These are phyloP conservation scores for Fusarium sp. DNA, from an alignment of 2,329 filamentous ascomycete species.

Conservation along the genomic window DNA sequence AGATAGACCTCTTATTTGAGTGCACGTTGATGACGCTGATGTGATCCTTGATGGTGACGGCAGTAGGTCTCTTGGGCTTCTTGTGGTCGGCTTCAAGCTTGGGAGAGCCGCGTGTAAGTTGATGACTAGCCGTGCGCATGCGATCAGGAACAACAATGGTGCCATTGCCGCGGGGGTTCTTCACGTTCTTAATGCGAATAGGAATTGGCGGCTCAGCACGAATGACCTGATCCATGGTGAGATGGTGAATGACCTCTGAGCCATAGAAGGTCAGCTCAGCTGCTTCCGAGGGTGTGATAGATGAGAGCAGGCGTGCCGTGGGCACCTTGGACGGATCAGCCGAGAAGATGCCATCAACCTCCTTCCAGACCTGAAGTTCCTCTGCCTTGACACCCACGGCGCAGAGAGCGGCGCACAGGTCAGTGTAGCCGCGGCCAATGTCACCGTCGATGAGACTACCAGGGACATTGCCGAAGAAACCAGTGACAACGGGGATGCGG, in stretches of 20 bases:
- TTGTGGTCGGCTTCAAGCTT: slow-evolving; percentile 55
- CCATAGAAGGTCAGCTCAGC: slow-evolving; percentile 95
- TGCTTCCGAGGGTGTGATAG: slow-evolving; percentile 93
- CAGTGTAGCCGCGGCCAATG: slow-evolving; percentile 95
- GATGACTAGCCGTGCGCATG: slow-evolving; percentile 66
- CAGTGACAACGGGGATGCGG: slow-evolving; percentile 84
- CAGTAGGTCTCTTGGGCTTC: slow-evolving; percentile 81
- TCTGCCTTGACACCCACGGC: slow-evolving; percentile 89
- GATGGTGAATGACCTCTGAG: slow-evolving; percentile 97
- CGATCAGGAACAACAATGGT: slow-evolving; percentile 87
- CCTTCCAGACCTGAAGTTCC: slow-evolving; percentile 98
- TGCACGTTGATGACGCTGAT: slow-evolving; percentile 98
- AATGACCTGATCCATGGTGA: slow-evolving; percentile 97
- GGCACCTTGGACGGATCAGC: slow-evolving; percentile 90
- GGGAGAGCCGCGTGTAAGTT: slow-evolving; percentile 66
- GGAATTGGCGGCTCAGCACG: slow-evolving; percentile 83
- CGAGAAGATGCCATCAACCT: slow-evolving; percentile 94
- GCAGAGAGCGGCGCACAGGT: slow-evolving; percentile 91
- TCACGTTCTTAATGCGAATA: slow-evolving; percentile 93
- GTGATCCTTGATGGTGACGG: slow-evolving; percentile 96
- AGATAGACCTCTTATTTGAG: slow-evolving; percentile 95
- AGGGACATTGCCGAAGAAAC: slow-evolving; percentile 94
- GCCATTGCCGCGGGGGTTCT: slow-evolving; percentile 83
- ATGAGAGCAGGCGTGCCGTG: slow-evolving; percentile 87
- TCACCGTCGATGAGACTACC: slow-evolving; percentile 89